Percentiles rank a stretch among this genome's conserved stretches.
These are phyloP conservation scores for Wallacemonas rigidus DNA, from an alignment of 208 protist genomes.

Conservation along the genomic window DNA sequence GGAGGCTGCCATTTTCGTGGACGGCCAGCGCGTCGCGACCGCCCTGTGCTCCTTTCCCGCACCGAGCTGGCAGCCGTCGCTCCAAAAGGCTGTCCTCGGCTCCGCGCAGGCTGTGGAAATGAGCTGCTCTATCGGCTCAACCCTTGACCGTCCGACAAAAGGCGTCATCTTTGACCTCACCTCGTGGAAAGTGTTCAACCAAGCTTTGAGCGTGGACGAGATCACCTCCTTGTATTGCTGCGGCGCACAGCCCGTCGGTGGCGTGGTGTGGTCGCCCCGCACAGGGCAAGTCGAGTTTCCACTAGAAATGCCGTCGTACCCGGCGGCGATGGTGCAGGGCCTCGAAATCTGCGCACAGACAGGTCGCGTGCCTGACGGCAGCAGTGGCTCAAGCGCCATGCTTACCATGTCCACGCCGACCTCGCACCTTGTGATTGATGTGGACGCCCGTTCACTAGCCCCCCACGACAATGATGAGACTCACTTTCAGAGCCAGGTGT, in stretches of 20 bases:
- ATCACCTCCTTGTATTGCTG: slow-evolving; percentile 45
- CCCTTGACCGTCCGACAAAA: slow-evolving; percentile 22
- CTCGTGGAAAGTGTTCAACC: slow-evolving; percentile 55
- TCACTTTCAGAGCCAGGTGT: slow-evolving; percentile 16
- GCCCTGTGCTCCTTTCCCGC: slow-evolving; percentile 15
- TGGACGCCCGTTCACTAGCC: slow-evolving; percentile 12
- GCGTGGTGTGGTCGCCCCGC: slow-evolving; percentile 29
- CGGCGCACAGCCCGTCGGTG: slow-evolving; percentile 24
- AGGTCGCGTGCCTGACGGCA: neutral
- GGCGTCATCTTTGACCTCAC: slow-evolving; percentile 34
- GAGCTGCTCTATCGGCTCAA: slow-evolving; percentile 40
- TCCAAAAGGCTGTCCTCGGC: neutral
- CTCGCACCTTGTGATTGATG: neutral
- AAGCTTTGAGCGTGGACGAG: slow-evolving; percentile 28
- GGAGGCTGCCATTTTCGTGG: neutral
- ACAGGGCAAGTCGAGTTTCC: slow-evolving; percentile 30
- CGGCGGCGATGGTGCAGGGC: slow-evolving; percentile 33
- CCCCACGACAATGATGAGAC: slow-evolving; percentile 3
- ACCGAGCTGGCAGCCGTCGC: slow-evolving; percentile 15
- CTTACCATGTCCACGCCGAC: neutral
- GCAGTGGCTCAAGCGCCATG: neutral
- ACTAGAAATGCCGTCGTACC: slow-evolving; percentile 23
- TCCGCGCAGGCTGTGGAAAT: slow-evolving; percentile 16
- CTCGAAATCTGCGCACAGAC: slow-evolving; percentile 32
- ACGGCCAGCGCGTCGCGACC: slow-evolving; percentile 1